Evolutionary conservation across 257 asterid species (phyloP).

Genomic region (Solanum acaule): DNA sequence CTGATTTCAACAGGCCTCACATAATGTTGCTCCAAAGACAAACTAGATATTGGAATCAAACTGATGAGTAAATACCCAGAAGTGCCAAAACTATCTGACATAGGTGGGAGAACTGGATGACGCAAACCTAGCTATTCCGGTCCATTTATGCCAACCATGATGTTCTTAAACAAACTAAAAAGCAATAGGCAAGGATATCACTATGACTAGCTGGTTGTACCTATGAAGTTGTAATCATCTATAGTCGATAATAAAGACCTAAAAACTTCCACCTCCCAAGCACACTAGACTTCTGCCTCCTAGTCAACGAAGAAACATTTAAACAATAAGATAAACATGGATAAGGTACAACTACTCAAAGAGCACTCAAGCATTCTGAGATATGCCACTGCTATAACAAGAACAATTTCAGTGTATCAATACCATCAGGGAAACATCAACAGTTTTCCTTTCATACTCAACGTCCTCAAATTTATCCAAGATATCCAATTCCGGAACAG

Average conservation of each 20-base stretch:
- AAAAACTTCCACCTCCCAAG: background rate
- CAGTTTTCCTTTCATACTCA: slow-evolving; percentile 67
- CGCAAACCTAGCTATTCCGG: background rate
- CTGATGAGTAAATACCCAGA: background rate
- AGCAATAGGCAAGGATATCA: background rate
- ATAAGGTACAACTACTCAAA: background rate
- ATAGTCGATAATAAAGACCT: background rate
- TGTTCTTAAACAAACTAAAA: background rate
- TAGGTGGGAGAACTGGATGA: background rate
- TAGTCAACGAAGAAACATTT: background rate
- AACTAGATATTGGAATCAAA: background rate
- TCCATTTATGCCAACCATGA: background rate
- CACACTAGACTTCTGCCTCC: background rate
- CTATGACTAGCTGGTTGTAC: background rate
- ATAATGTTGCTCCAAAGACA: background rate
- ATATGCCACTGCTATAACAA: background rate
- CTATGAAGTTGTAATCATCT: background rate
- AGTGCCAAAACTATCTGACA: background rate
- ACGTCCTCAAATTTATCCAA: slow-evolving; percentile 72
- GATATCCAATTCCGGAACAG: slow-evolving; percentile 60
- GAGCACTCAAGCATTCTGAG: background rate
- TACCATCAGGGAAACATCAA: slow-evolving; percentile 50
- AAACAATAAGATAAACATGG: background rate
- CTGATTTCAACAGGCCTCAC: background rate
- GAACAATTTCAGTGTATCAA: background rate